A percentile compares a stretch with the other conserved stretches of the same genome.
phyloP scores from a whole-genome alignment of 2,329 filamentous ascomycete genomes.

The Botrytis cinerea region DNA sequence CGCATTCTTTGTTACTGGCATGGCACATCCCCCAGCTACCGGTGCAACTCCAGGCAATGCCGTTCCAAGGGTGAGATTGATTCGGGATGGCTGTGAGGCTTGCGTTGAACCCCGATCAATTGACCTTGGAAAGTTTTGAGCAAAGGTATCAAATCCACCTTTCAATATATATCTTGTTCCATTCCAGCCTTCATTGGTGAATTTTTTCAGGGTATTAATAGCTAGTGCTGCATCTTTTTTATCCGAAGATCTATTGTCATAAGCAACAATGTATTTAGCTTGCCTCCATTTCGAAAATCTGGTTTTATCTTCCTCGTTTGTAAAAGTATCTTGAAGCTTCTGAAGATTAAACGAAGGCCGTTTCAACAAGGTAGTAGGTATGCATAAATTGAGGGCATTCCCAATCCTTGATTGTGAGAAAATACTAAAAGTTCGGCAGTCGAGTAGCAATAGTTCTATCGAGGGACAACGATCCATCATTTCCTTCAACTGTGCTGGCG shows the following conservation, averaged over 20 bases:
- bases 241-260: constrained; percentile 76
- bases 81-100: constrained; percentile 44
- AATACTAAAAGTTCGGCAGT: constrained; percentile 84
- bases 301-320: constrained; percentile 65
- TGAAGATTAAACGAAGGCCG: constrained; percentile 85
- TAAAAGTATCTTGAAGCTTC: constrained; percentile 86
- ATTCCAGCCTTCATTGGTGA: constrained; percentile 77
- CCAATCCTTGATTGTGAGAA: constrained; percentile 73
- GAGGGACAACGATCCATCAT: constrained; percentile 51
- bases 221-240: constrained; percentile 79
- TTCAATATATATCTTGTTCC: constrained; percentile 74
- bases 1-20: constrained; percentile 69
- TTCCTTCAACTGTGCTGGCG: constrained; percentile 55
- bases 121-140: constrained; percentile 62
- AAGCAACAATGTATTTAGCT: constrained; percentile 78
- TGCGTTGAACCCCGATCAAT: constrained; percentile 55
- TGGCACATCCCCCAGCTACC: constrained; percentile 84
- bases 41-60: constrained; percentile 60
- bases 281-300: constrained; percentile 77
- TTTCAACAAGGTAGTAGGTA: constrained; percentile 91
- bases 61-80: constrained; percentile 54
- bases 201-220: constrained; percentile 90
- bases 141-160: constrained; percentile 79
- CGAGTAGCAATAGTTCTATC: constrained; percentile 64
- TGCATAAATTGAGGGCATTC: constrained; percentile 88